phyloP scores from a whole-genome alignment of 441 rosid genomes.

The Gossypium laxum region DNA sequence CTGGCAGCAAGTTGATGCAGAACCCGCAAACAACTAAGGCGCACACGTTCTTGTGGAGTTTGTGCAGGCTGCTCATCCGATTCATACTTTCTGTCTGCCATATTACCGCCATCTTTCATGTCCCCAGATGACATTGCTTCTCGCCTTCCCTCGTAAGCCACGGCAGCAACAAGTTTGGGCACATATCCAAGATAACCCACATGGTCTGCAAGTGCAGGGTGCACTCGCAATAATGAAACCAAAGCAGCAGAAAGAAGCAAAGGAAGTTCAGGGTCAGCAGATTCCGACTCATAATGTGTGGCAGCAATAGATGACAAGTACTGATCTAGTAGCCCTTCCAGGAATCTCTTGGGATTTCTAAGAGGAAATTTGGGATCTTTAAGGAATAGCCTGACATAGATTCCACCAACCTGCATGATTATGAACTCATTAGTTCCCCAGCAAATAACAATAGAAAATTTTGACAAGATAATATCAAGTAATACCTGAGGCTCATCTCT shows the following conservation, averaged over 20 bases:
- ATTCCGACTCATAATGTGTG: conserved; percentile 70
- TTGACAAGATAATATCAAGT: conserved; percentile 3
- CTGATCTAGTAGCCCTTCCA: conserved; percentile 96
- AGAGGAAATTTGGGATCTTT: conserved; percentile 98
- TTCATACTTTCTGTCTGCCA: conserved; percentile 39
- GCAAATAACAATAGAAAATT: conserved; percentile 5
- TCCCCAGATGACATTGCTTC: conserved; percentile 84
- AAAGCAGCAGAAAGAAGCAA: conserved; percentile 96
- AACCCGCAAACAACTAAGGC: conserved; percentile 95
- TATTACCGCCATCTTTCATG: conserved; percentile 34
- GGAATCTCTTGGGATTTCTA: conserved; percentile 88
- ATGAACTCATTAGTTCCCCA: conserved; percentile 16
- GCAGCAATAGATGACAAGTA: conserved; percentile 91
- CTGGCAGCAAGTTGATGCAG: conserved; percentile 98
- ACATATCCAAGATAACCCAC: conserved; percentile 96
- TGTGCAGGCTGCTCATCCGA: conserved; percentile 59
- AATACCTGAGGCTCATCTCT: conserved; percentile 90
- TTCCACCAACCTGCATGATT: conserved; percentile 83
- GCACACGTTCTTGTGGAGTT: conserved; percentile 94
- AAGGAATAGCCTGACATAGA: conserved; percentile 80
- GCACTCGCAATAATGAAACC: conserved; percentile 92
- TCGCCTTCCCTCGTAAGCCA: conserved; percentile 85
- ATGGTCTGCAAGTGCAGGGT: conserved; percentile 97
- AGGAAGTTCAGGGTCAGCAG: conserved; percentile 87
- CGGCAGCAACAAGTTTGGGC: conserved; percentile 95